A percentile compares a stretch with the other conserved stretches of the same genome.
Evolutionary conservation across 164 flowering plant species (phyloP).

Genomic region (Cinnamomum chago): DNA sequence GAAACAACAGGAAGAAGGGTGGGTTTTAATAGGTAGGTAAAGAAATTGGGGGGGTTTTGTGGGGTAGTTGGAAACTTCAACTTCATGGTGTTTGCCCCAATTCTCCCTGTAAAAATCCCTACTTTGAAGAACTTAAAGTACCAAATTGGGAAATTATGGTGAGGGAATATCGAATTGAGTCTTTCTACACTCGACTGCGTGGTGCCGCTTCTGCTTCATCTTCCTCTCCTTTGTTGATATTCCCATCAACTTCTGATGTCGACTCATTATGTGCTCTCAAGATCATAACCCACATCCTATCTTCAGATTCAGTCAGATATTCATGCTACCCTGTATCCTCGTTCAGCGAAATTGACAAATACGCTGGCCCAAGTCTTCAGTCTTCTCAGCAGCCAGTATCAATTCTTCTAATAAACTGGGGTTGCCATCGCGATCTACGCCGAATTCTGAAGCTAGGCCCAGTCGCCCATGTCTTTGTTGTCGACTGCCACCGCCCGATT

Average conservation of each 20-base stretch:
- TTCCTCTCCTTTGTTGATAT: conserved; percentile 61
- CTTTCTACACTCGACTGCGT: conserved; percentile 64
- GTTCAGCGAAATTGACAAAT: conserved; percentile 66
- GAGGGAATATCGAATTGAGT: conserved; percentile 57
- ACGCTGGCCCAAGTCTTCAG: conserved; percentile 38
- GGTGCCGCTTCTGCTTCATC: conserved; percentile 46
- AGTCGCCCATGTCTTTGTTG: conserved; percentile 62
- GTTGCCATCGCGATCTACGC: conserved; percentile 77
- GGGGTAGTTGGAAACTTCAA: neutral
- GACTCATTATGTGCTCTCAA: conserved; percentile 85
- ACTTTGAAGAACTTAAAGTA: neutral
- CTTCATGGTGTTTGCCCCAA: neutral
- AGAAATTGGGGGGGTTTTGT: neutral
- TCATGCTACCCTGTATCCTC: conserved; percentile 87
- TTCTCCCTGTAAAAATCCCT: neutral
- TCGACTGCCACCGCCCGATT: conserved; percentile 86
- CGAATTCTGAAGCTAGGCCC: conserved; percentile 49
- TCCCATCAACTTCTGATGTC: conserved; percentile 84
- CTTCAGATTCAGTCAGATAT: conserved; percentile 73
- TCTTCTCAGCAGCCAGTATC: conserved; percentile 46
- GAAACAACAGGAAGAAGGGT: neutral
- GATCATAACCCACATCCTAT: conserved; percentile 57
- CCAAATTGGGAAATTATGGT: conserved; percentile 46
- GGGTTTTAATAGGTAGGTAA: neutral
- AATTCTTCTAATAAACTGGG: conserved; percentile 82